Evolutionary conservation across 148 eudicot genomes (phyloP), one percentile per base, ranked within the genome.

Genomic region (Silene uniflora): DNA sequence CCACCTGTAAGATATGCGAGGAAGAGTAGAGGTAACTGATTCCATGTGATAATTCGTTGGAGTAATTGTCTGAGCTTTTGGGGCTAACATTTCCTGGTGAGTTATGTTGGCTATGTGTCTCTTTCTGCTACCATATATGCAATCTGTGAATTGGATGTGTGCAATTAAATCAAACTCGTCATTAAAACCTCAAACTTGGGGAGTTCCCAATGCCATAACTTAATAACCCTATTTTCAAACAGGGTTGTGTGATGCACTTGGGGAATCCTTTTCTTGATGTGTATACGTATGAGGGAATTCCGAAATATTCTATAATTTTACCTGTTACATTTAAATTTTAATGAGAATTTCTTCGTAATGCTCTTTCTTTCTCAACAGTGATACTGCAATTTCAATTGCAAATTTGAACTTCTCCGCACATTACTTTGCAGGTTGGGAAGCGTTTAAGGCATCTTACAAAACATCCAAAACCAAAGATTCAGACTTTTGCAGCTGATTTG

Each of bases 401-500:
- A 52, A 16, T 56, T 27, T 46, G 27, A 46, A 80, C 42, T 80
- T 55, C 7, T 56, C 13, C 62, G 61, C 56, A 67, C 55, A 56
- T 61, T 68, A 35, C 14, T 19, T 4, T 78, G 76, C 88, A 91
- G 96, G 89, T 91, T 44, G 96, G 96, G 46, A 91, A 87, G 80
- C 83, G 83, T 64, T 77, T 91, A 54, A 84, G 88, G 66, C 82
- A 81, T 72, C 87, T 91, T 71, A 83, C 96, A 21, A 91, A 91
- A 80, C 93, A 91, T 75, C 87, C 86, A 21, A 84, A 88, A 76
- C 82, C 78, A 75, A 87, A 84, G 78, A 87, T 91, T 69, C 88
- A 87, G 81, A 72, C 76, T 59, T 76, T 80, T 75, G 93, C 93
- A 52, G 74, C 81, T 65, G 83, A 86, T 32, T 79, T 87, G 76